A percentile compares a stretch with the other conserved stretches of the same genome.
phyloP scores from a whole-genome alignment of 1,284 basidiomycete genomes.

The Pseudozyma thailandica region DNA sequence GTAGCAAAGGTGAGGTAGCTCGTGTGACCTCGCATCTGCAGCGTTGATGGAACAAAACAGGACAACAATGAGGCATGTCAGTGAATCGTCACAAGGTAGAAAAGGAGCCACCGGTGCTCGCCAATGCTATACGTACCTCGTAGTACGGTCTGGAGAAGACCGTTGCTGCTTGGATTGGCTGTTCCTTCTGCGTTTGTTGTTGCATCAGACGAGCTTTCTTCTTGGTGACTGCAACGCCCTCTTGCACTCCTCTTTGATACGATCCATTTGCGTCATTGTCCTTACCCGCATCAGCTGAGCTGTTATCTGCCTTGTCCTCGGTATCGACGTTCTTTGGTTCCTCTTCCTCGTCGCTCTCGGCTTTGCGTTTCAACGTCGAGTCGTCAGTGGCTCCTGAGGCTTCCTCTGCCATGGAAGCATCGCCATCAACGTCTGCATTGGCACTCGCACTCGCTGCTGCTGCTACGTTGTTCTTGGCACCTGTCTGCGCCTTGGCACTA shows the following conservation, averaged over 20 bases:
- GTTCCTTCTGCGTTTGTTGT: constrained; percentile 31
- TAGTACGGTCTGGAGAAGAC: constrained; percentile 42
- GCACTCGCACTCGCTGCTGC: background rate
- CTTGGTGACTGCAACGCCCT: constrained; percentile 44
- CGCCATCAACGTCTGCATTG: constrained; percentile 15
- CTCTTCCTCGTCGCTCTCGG: constrained; percentile 2
- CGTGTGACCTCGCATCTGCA: constrained; percentile 65
- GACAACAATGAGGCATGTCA: too few relatives aligned
- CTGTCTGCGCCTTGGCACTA: constrained; percentile 12
- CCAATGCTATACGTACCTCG: constrained; percentile 36
- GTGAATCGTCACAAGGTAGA: too few relatives aligned
- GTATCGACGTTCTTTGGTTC: background rate
- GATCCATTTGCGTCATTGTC: constrained; percentile 11
- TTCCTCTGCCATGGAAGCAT: constrained; percentile 19
- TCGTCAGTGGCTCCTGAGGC: background rate
- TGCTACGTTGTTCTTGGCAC: background rate
- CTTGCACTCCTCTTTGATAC: constrained; percentile 42
- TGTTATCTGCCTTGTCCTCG: background rate
- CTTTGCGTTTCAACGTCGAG: constrained; percentile 26
- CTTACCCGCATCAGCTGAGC: background rate
- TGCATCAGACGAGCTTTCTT: constrained; percentile 43
- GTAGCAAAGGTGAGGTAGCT: constrained; percentile 66
- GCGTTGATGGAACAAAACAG: constrained; percentile 2
- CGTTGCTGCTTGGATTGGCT: constrained; percentile 36
- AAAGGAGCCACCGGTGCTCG: too few relatives aligned